These are phyloP conservation scores for Phytophthora hybrid DNA, from an alignment of 352 stramenopile species.

Conservation along the genomic window DNA sequence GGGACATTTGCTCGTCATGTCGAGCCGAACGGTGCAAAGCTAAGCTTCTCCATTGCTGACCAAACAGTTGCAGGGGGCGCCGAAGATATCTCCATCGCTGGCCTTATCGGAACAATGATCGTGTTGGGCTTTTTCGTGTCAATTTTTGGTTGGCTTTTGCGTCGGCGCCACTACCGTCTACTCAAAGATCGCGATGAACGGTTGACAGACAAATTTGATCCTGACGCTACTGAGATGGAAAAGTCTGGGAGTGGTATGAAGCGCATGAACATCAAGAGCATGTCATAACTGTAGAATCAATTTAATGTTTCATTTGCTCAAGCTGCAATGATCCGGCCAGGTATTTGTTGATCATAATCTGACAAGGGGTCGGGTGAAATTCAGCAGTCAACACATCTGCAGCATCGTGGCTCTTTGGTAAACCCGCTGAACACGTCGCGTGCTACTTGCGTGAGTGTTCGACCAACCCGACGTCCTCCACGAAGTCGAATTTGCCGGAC, in stretches of 20 bases:
- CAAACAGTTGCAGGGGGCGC: constrained; percentile 64
- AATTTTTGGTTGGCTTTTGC: constrained; percentile 66
- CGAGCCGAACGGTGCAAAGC: constrained; percentile 64
- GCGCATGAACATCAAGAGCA: constrained; percentile 74
- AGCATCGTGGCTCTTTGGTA: background rate
- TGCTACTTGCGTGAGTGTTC: constrained; percentile 74
- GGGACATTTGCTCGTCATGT: constrained; percentile 75
- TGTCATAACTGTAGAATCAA: constrained; percentile 37
- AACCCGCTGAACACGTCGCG: background rate
- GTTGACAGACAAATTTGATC: constrained; percentile 13
- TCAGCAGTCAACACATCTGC: background rate
- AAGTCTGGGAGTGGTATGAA: constrained; percentile 53
- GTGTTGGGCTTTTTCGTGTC: constrained; percentile 70
- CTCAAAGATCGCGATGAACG: constrained; percentile 27
- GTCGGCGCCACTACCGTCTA: constrained; percentile 63
- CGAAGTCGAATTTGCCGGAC: constrained; percentile 82
- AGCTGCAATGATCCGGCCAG: background rate
- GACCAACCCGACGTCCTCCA: constrained; percentile 85
- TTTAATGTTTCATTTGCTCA: background rate
- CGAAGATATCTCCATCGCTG: constrained; percentile 73
- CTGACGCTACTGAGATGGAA: constrained; percentile 15
- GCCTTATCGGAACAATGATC: constrained; percentile 65
- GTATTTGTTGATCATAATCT: background rate
- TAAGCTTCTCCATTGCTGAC: constrained; percentile 76
- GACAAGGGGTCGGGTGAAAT: background rate